These are phyloP conservation scores for Phytopythium montanum DNA, from an alignment of 352 stramenopile genomes.

Conservation along the genomic window DNA sequence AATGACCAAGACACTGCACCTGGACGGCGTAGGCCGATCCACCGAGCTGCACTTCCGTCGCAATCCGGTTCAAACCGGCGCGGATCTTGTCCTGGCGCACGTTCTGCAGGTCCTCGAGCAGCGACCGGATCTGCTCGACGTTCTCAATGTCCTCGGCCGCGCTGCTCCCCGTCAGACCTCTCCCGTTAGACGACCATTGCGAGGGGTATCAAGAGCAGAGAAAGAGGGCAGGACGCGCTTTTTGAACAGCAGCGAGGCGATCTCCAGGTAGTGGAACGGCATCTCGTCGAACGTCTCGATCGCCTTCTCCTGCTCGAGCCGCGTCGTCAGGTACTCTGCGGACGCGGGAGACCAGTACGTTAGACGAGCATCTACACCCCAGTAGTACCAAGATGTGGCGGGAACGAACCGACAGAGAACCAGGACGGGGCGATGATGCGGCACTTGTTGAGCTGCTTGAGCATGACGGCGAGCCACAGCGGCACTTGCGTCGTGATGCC, in stretches of 20 bases:
- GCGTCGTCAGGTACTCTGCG: conserved; percentile 52
- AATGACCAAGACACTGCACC: conserved; percentile 8
- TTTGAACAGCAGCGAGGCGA: conserved; percentile 79
- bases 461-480: conserved; percentile 88
- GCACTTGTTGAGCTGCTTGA: conserved; percentile 88
- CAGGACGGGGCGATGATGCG: conserved; percentile 76
- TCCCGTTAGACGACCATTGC: background rate
- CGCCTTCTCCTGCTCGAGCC: conserved; percentile 66
- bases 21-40: conserved; percentile 74
- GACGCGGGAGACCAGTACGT: background rate
- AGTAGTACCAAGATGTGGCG: no score
- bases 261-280: conserved; percentile 87
- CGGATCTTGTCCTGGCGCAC: conserved; percentile 89
- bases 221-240: conserved; percentile 44
- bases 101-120: conserved; percentile 87
- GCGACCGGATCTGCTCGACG: conserved; percentile 71
- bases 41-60: conserved; percentile 66
- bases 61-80: conserved; percentile 82
- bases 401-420: conserved; percentile 63
- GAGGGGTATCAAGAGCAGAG: background rate
- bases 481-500: conserved; percentile 81
- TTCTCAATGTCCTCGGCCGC: conserved; percentile 82
- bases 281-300: conserved; percentile 77
- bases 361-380: background rate
- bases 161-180: conserved; percentile 18